Evolutionary conservation across 352 stramenopile species (phyloP).

Genomic region (Globisporangium radiosum): DNA sequence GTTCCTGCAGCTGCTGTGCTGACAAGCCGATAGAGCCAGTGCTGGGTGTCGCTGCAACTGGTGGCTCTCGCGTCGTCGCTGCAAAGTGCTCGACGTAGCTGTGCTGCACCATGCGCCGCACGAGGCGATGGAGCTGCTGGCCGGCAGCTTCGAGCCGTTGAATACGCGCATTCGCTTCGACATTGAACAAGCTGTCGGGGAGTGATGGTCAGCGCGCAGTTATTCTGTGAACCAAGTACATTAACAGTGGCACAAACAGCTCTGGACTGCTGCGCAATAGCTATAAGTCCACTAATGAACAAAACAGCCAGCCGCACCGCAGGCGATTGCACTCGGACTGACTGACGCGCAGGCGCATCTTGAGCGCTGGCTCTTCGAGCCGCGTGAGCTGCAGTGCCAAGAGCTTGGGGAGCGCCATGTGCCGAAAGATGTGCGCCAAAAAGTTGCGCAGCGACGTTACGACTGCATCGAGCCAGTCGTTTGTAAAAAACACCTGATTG

Average conservation of each 20-base stretch:
- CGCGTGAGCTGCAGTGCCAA: constrained; percentile 65
- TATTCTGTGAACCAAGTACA: background rate
- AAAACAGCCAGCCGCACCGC: constrained; percentile 15
- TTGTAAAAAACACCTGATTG: constrained; percentile 55
- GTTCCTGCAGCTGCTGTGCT: constrained; percentile 38
- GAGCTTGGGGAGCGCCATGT: constrained; percentile 66
- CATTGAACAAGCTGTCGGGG: constrained; percentile 28
- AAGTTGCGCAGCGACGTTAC: constrained; percentile 78
- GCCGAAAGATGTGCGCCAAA: constrained; percentile 67
- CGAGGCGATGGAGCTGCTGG: constrained; percentile 43
- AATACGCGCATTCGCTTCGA: constrained; percentile 44
- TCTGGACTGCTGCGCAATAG: too few species aligned
- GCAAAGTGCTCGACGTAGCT: constrained; percentile 59
- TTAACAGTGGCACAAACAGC: too few species aligned
- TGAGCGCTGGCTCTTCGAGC: constrained; percentile 61
- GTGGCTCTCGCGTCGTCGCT: constrained; percentile 6
- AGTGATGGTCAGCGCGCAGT: background rate
- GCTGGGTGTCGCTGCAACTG: constrained; percentile 4
- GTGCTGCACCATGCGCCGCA: constrained; percentile 65
- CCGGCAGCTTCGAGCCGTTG: constrained; percentile 58
- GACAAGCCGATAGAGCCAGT: constrained; percentile 20
- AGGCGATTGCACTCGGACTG: constrained; percentile 69
- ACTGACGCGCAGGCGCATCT: constrained; percentile 59
- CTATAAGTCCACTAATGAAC: background rate
- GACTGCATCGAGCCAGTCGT: constrained; percentile 66